These are phyloP conservation scores for Pestalotiopsis sp. DNA, from an alignment of 2,329 filamentous ascomycete species.

Conservation along the genomic window DNA sequence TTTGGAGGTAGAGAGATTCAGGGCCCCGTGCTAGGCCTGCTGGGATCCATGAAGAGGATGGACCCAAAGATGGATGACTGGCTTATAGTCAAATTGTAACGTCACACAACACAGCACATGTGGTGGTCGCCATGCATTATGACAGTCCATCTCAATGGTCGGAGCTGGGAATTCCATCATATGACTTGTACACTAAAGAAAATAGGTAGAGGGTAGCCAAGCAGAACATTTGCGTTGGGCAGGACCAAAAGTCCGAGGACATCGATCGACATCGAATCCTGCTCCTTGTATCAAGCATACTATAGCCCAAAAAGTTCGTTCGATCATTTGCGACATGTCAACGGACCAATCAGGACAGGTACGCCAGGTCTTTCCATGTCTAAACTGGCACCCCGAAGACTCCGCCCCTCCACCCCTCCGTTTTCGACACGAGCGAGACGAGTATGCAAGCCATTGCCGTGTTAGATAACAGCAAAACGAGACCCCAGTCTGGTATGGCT, in stretches of 20 bases:
- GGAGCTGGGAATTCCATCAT: not conserved
- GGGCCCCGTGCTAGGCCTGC: conserved; percentile 69
- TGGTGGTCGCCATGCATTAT: not conserved
- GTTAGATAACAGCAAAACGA: not conserved
- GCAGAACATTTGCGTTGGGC: not conserved
- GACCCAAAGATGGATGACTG: conserved; percentile 38
- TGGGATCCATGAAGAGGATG: conserved; percentile 58
- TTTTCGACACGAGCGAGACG: not conserved
- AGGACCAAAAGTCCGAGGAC: not conserved
- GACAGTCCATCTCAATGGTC: not conserved
- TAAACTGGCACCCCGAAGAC: not conserved
- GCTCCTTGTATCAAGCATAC: not conserved
- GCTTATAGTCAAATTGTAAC: conserved; percentile 54
- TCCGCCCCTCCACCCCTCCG: not conserved
- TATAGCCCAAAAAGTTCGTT: not conserved
- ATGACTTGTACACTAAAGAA: not conserved
- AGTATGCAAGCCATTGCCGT: not conserved
- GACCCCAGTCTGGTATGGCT: not conserved
- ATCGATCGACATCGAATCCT: not conserved
- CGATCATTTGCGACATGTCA: not conserved
- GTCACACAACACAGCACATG: not conserved
- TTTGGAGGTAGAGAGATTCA: conserved; percentile 70
- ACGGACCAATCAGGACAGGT: not conserved
- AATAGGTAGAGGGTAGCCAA: not conserved
- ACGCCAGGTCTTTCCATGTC: not conserved